Evolutionary conservation across 768 basidiomycete species (phyloP).

Genomic region (Imleria badia): DNA sequence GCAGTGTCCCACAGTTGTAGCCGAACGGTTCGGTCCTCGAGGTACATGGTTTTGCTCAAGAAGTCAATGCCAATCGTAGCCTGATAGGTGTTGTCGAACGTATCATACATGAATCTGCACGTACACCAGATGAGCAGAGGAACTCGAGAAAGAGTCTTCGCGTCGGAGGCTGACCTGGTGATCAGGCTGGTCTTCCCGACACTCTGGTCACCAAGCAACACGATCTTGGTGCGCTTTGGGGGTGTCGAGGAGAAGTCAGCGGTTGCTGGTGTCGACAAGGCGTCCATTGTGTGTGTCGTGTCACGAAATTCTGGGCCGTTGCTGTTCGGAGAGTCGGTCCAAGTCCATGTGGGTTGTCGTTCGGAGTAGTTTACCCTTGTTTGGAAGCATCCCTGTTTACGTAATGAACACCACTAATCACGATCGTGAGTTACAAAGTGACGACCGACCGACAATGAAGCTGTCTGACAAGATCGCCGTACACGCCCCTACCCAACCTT

Average conservation of each 20-base stretch:
- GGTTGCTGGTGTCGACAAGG: slow-evolving; percentile 63
- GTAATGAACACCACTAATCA: not conserved
- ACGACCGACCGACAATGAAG: slow-evolving; percentile 51
- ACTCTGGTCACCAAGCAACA: slow-evolving; percentile 93
- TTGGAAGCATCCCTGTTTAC: slow-evolving; percentile 16
- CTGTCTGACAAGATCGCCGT: slow-evolving; percentile 64
- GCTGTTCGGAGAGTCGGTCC: slow-evolving; percentile 4
- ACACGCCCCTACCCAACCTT: slow-evolving; percentile 52
- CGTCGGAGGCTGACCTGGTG: slow-evolving; percentile 63
- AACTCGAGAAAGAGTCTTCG: not conserved
- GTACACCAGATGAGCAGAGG: slow-evolving; percentile 4
- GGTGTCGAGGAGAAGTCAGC: slow-evolving; percentile 87
- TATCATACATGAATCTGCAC: slow-evolving; percentile 95
- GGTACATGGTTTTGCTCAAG: slow-evolving; percentile 99
- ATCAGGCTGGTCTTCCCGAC: slow-evolving; percentile 99
- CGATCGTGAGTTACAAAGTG: not conserved
- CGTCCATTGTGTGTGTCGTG: slow-evolving; percentile 40
- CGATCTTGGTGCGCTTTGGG: slow-evolving; percentile 94
- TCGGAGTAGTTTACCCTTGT: slow-evolving; percentile 26
- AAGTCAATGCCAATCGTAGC: slow-evolving; percentile 99
- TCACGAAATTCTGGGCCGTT: not conserved
- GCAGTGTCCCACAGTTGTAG: slow-evolving; percentile 99
- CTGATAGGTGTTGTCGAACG: slow-evolving; percentile 99
- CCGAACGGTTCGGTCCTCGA: slow-evolving; percentile 96
- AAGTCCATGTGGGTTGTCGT: slow-evolving; percentile 8